Evolutionary conservation across 495 filamentous ascomycete species (phyloP), one percentile per base, ranked within the genome.

Genomic region (Clavariopsis aquatica): DNA sequence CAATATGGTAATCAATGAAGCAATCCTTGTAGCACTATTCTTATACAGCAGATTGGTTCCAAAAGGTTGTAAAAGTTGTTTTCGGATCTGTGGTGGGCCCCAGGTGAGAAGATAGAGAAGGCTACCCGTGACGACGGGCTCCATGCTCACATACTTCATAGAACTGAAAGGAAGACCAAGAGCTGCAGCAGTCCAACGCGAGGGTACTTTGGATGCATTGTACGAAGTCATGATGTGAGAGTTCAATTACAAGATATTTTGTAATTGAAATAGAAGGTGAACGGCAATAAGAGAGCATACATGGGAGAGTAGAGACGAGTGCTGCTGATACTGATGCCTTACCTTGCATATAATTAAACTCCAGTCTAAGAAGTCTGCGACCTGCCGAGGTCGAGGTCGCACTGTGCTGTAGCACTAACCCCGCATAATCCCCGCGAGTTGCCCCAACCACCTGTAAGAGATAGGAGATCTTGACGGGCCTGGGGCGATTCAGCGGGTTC

Each of bases 101-200:
- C 52, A 23, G 1, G 63, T 66, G 6, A 66, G 57, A 27, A 66
- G 5, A 19, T 61, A 66, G 19, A 66, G 57, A 10, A 66, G 57
- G 13, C 17, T 17, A 5, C 56, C 63, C 41, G 63, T 66, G 36
- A 66, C 24, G 1, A 61, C 6, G 34, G 63, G 63, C 55, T 60
- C 47, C 12, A 8, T 46, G 10, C 28, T 29, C 22, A 49, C 62
- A 43, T 52, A 26, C 49, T 61, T 29, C 24, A 29, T 2, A 22
- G 24, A 4, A 38, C 31, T 4, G 19, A 55, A 2, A n/a, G 52
- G 52, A 4, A 31, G 29, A 27, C 52, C 27, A n/a, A 38, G 2
- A 34, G 31, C 31, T 20, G 8, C 36, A 15, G 38, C 6, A 2
- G 15, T 17, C 38, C 38, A 43, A 10, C n/a, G 38, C 2, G 38